A percentile compares a stretch with the other conserved stretches of the same genome.
phyloP scores from a whole-genome alignment of 352 stramenopile genomes.

The Blastocystis sp. region DNA sequence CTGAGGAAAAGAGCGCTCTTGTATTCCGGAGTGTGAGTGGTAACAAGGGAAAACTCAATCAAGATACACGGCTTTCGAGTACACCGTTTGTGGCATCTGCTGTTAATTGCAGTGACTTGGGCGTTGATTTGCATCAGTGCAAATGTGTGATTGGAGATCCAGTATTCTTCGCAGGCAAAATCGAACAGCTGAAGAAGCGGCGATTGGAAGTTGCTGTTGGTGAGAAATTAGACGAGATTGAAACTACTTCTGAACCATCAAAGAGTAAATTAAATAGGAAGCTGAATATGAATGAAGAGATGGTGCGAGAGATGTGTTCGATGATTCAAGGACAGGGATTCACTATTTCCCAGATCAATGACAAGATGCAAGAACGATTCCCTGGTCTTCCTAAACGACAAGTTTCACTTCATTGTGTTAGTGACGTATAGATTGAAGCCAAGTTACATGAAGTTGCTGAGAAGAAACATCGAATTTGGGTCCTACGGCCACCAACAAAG shows the following conservation, averaged over 20 bases:
- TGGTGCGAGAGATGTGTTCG: not conserved
- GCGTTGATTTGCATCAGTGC: conserved; percentile 9
- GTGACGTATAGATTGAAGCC: conserved; percentile 23
- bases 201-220: not conserved
- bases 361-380: conserved; percentile 49
- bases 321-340: conserved; percentile 8
- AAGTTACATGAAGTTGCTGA: conserved; percentile 58
- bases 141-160: conserved; percentile 17
- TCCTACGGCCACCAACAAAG: not conserved
- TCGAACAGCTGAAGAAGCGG: not conserved
- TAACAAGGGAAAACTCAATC: conserved; percentile 51
- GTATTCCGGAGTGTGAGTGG: conserved; percentile 64
- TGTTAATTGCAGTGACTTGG: not conserved
- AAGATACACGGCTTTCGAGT: not conserved
- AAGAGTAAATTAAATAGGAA: not conserved
- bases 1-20: conserved; percentile 53
- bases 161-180: not conserved
- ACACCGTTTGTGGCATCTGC: not conserved
- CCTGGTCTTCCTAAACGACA: conserved; percentile 58
- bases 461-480: conserved; percentile 47
- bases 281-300: conserved; percentile 46
- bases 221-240: not conserved
- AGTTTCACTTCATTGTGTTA: not conserved
- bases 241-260: not conserved
- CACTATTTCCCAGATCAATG: conserved; percentile 51